These are phyloP conservation scores for Geotrichum europaeum DNA, from an alignment of 1,139 yeast genomes.

Conservation along the genomic window DNA sequence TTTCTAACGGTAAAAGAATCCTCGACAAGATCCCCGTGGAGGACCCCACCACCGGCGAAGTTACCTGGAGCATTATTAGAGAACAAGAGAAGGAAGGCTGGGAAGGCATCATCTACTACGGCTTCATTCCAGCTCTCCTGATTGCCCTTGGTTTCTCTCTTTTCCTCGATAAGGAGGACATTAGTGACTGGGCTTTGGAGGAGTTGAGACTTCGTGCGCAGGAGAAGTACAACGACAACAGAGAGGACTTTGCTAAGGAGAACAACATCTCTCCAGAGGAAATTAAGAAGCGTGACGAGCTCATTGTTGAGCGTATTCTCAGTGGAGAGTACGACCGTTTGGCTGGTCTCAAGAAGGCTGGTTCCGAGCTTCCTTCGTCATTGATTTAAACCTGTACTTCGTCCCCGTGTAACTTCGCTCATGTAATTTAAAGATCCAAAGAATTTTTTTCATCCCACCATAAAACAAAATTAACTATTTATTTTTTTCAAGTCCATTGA, in stretches of 20 bases:
- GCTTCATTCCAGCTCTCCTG: constrained; percentile 61
- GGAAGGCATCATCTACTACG: constrained; percentile 67
- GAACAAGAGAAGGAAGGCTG: constrained; percentile 80
- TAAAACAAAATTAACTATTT: not conserved
- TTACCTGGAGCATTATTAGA: constrained; percentile 73
- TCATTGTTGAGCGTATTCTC: constrained; percentile 74
- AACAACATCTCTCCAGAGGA: constrained; percentile 55
- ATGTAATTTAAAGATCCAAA: not conserved
- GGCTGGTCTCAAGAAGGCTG: constrained; percentile 57
- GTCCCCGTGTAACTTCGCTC: not conserved
- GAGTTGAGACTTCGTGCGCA: constrained; percentile 75
- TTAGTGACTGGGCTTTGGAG: constrained; percentile 73
- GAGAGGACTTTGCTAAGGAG: constrained; percentile 43
- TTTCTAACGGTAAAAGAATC: constrained; percentile 55
- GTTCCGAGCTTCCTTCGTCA: constrained; percentile 34
- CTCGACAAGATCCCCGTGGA: constrained; percentile 81
- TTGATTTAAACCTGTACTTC: constrained; percentile 26
- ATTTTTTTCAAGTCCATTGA: not conserved
- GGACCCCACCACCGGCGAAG: constrained; percentile 70
- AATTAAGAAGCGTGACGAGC: constrained; percentile 64
- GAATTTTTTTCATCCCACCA: not conserved
- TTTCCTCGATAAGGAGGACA: constrained; percentile 42
- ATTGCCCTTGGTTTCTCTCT: constrained; percentile 43
- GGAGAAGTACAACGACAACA: constrained; percentile 61
- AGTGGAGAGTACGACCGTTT: constrained; percentile 81